phyloP scores from a whole-genome alignment of 2,329 filamentous ascomycete genomes.

The Dryadomyces quercus-mongolicae region DNA sequence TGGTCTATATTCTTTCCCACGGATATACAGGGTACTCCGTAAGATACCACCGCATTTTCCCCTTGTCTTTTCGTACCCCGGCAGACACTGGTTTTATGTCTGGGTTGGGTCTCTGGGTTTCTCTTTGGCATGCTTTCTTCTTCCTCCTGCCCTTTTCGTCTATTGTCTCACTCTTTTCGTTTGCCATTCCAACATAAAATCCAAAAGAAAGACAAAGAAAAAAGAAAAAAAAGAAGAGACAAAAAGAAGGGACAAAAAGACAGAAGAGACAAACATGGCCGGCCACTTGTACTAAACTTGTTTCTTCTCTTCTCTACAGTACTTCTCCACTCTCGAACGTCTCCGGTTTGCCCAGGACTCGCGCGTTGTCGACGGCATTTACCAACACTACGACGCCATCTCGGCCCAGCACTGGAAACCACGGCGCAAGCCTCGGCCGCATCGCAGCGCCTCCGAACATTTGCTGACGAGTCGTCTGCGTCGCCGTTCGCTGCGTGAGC shows the following conservation, averaged over 20 bases:
- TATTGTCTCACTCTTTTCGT: too few relatives aligned
- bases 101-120: too few relatives aligned
- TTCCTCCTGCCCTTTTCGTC: background rate
- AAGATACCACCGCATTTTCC: too few relatives aligned
- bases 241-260: background rate
- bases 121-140: background rate
- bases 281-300: slow-evolving; percentile 12
- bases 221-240: background rate
- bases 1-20: too few relatives aligned
- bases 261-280: background rate
- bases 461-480: slow-evolving; percentile 17
- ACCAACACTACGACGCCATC: slow-evolving; percentile 24
- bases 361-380: slow-evolving; percentile 21
- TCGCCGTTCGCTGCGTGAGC: slow-evolving; percentile 19
- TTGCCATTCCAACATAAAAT: too few relatives aligned
- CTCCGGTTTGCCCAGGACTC: slow-evolving; percentile 48
- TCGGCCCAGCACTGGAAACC: slow-evolving; percentile 16
- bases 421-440: slow-evolving; percentile 18
- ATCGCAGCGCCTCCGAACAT: slow-evolving; percentile 19
- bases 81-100: too few relatives aligned
- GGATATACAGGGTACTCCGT: too few relatives aligned
- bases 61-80: too few relatives aligned
- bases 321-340: slow-evolving; percentile 62
- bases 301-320: slow-evolving; percentile 31
- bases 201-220: background rate